phyloP scores from a whole-genome alignment of 2,329 filamentous ascomycete genomes.

The Exophiala sp. region DNA sequence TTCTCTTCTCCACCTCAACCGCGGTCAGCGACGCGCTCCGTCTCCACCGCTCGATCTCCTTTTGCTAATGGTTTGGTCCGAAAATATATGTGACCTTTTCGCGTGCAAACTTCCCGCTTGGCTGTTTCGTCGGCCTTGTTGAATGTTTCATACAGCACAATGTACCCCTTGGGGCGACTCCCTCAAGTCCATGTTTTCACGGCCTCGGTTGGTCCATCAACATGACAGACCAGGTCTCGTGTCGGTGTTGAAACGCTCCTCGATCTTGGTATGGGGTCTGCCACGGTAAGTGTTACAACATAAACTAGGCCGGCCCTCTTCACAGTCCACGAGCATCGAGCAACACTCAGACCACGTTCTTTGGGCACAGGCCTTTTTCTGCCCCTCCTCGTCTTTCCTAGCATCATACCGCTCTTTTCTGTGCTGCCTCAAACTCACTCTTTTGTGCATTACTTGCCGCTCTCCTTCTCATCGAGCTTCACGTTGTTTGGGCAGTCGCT shows the following conservation, averaged over 20 bases:
- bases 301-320: constrained; percentile 5
- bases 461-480: constrained; percentile 5
- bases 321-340: not conserved
- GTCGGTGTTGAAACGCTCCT: constrained; percentile 1
- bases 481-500: constrained; percentile 23
- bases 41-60: constrained; percentile 2
- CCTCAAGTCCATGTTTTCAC: not conserved
- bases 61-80: not conserved
- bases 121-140: not conserved
- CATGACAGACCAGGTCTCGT: not conserved
- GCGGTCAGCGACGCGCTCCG: constrained; percentile 9
- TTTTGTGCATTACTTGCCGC: no score
- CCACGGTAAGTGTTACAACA: constrained; percentile 22
- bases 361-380: constrained; percentile 14
- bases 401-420: not conserved
- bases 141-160: not conserved
- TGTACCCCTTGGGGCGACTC: not conserved
- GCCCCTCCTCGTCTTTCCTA: constrained; percentile 4
- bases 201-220: constrained; percentile 9
- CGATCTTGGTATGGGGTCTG: constrained; percentile 9
- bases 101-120: not conserved
- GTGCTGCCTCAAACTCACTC: constrained; percentile 2
- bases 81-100: not conserved
- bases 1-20: not conserved
- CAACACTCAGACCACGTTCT: constrained; percentile 20